Conservation (phyloP, 2,329 filamentous ascomycete genomes). For the Aquanectria penicillioides region DNA sequence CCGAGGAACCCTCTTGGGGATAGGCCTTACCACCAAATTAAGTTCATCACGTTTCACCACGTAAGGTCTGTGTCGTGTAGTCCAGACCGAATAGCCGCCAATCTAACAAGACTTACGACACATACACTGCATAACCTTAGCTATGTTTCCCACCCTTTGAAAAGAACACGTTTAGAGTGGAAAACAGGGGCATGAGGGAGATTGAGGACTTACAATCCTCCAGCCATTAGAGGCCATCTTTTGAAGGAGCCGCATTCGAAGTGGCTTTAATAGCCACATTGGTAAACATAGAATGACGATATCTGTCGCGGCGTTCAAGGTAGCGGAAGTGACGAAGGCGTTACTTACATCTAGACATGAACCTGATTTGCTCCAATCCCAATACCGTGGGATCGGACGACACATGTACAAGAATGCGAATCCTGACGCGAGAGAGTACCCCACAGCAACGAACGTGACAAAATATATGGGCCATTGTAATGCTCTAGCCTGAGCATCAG, state of each 20-base stretch:
- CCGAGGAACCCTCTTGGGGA: neutral
- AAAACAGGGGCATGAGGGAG: neutral
- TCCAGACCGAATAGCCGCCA: constrained; percentile 7
- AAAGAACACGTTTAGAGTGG: neutral
- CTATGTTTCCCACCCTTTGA: neutral
- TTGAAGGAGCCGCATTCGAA: constrained; percentile 4
- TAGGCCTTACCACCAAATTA: constrained; percentile 5
- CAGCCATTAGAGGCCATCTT: constrained; percentile 3
- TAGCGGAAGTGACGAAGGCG: neutral
- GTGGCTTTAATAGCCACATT: neutral
- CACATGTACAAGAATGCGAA: constrained; percentile 9
- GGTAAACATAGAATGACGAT: neutral
- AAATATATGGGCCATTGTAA: neutral
- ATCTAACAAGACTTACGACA: neutral
- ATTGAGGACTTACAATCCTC: constrained; percentile 2
- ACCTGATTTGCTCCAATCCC: neutral
- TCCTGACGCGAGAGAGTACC: neutral
- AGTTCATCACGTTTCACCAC: constrained; percentile 5
- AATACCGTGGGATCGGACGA: constrained; percentile 2
- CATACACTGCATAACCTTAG: neutral
- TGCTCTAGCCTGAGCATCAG: neutral
- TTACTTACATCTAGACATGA: neutral
- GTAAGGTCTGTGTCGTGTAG: neutral
- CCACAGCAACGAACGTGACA: constrained; percentile 6
- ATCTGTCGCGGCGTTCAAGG: neutral